phyloP scores from a whole-genome alignment of 225 moss, liverwort and hornwort species.

The Ulota crispa region DNA sequence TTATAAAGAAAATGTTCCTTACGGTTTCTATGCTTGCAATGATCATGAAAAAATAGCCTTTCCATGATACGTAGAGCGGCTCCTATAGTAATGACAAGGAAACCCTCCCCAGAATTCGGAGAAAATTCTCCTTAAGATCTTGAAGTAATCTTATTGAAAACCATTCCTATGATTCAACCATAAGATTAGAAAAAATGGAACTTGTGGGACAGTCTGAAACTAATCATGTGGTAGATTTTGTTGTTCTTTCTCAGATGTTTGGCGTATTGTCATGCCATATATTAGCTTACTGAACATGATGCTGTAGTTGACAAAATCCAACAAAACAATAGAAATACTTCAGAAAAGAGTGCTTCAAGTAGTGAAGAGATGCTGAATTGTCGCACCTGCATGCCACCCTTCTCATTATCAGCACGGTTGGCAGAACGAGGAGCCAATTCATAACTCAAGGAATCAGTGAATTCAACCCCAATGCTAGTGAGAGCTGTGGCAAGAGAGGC shows the following conservation, averaged over 20 bases:
- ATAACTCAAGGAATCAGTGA: constrained; percentile 78
- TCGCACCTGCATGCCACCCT: constrained; percentile 82
- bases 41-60: background rate
- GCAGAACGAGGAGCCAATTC: constrained; percentile 65
- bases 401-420: constrained; percentile 64
- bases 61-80: background rate
- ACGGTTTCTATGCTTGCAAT: too few species aligned
- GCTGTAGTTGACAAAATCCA: background rate
- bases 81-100: background rate
- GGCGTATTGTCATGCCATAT: background rate
- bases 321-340: background rate
- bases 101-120: background rate
- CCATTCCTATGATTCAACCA: background rate
- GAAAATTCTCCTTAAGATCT: background rate
- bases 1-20: background rate
- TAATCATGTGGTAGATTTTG: background rate
- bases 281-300: background rate
- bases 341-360: background rate
- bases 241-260: background rate
- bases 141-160: background rate
- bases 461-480: constrained; percentile 61
- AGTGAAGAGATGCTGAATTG: background rate
- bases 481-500: constrained; percentile 84
- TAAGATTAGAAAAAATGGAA: background rate
- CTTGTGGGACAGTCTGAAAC: background rate